Conservation (phyloP, 345 rosid genomes). For the Populus pruinosa region DNA sequence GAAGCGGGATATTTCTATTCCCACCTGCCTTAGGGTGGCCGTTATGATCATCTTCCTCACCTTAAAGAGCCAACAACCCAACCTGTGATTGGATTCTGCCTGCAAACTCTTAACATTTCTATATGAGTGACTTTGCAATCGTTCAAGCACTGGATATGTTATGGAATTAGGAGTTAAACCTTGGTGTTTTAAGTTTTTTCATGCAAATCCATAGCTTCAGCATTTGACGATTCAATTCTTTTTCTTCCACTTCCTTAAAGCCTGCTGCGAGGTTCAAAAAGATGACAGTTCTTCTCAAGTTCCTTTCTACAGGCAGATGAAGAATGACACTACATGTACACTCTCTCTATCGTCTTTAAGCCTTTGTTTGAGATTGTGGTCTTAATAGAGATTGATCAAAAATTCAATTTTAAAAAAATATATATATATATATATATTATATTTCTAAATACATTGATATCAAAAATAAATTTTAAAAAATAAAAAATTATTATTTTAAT, state of each 20-base stretch:
- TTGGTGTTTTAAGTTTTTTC: slow-evolving; percentile 53
- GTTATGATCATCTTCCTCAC: slow-evolving; percentile 14
- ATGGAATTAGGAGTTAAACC: slow-evolving; percentile 59
- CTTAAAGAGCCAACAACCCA: slow-evolving; percentile 80
- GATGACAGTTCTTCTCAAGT: slow-evolving; percentile 8
- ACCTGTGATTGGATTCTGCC: slow-evolving; percentile 83
- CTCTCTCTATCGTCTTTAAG: not conserved
- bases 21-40: too few relatives aligned
- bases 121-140: slow-evolving; percentile 71
- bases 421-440: too few relatives aligned
- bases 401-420: too few relatives aligned
- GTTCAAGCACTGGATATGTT: slow-evolving; percentile 68
- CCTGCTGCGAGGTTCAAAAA: not conserved
- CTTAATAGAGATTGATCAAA: too few relatives aligned
- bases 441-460: too few relatives aligned
- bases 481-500: too few relatives aligned
- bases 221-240: not conserved
- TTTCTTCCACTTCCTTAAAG: too few relatives aligned
- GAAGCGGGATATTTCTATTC: too few relatives aligned
- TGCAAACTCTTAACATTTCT: slow-evolving; percentile 58
- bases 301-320: slow-evolving; percentile 10
- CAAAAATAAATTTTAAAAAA: too few relatives aligned
- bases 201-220: slow-evolving; percentile 79
- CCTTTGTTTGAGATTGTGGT: too few relatives aligned
- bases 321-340: slow-evolving; percentile 14